phyloP scores from a whole-genome alignment of 2,329 filamentous ascomycete genomes.

The Verticillium longisporum region DNA sequence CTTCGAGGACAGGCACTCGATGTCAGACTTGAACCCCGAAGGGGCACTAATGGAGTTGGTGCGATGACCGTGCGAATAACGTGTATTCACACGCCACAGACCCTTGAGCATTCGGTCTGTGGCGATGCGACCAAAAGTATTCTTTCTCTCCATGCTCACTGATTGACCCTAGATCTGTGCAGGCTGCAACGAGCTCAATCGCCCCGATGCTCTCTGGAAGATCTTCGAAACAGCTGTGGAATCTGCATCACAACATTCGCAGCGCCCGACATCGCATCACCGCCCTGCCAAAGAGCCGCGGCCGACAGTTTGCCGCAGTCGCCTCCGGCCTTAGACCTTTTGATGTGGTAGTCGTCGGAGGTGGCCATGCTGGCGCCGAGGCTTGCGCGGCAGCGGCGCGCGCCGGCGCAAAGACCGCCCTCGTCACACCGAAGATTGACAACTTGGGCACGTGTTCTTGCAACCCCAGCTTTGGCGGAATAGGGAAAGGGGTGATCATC shows the following conservation, averaged over 20 bases:
- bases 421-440: constrained; percentile 80
- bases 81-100: no score
- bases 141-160: no score
- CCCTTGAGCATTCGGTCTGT: not conserved
- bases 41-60: no score
- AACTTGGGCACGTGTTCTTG: constrained; percentile 95
- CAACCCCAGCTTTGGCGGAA: constrained; percentile 96
- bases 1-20: no score
- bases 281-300: not conserved
- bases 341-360: constrained; percentile 93
- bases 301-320: not conserved
- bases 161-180: no score
- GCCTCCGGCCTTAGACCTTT: constrained; percentile 48
- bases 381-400: constrained; percentile 87
- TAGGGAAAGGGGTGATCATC: constrained; percentile 94
- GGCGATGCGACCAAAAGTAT: not conserved
- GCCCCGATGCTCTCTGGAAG: not conserved
- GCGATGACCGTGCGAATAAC: no score
- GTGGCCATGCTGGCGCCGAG: constrained; percentile 92
- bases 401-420: constrained; percentile 78
- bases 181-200: not conserved
- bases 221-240: not conserved
- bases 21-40: no score
- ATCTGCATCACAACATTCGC: not conserved
- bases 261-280: not conserved